Percentiles rank a stretch among this genome's conserved stretches.
Conservation (phyloP, 1,139 yeast genomes). For the Pichia terricola region DNA sequence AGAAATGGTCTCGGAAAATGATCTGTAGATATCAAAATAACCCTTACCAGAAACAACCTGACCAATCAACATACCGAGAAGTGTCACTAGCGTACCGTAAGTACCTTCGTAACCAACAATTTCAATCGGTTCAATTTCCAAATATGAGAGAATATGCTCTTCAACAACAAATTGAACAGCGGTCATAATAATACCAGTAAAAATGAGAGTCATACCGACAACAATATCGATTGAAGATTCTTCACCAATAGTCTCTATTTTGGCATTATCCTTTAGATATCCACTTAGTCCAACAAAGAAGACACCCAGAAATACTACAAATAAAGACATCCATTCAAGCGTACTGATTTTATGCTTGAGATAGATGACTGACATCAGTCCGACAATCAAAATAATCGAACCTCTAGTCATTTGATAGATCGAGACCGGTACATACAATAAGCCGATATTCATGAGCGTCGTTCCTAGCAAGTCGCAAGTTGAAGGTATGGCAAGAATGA, state of each 20-base stretch:
- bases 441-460: slow-evolving; percentile 67
- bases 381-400: slow-evolving; percentile 68
- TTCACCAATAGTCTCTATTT: background rate
- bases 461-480: slow-evolving; percentile 66
- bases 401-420: slow-evolving; percentile 83
- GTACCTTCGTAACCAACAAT: slow-evolving; percentile 72
- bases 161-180: slow-evolving; percentile 75
- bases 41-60: slow-evolving; percentile 37
- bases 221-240: slow-evolving; percentile 25
- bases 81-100: slow-evolving; percentile 46
- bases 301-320: slow-evolving; percentile 56
- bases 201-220: slow-evolving; percentile 50
- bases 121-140: slow-evolving; percentile 50
- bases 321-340: slow-evolving; percentile 61
- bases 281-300: slow-evolving; percentile 70
- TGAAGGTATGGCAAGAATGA: slow-evolving; percentile 50
- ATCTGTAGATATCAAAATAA: slow-evolving; percentile 48
- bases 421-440: slow-evolving; percentile 70
- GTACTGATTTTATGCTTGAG: slow-evolving; percentile 46
- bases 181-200: slow-evolving; percentile 55
- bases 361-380: slow-evolving; percentile 57
- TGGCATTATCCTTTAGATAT: slow-evolving; percentile 9
- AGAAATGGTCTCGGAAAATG: slow-evolving; percentile 41
- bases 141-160: slow-evolving; percentile 51
- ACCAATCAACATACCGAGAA: slow-evolving; percentile 35